Conservation (phyloP, 257 asterid genomes). For the Craterostigma plantagineum region DNA sequence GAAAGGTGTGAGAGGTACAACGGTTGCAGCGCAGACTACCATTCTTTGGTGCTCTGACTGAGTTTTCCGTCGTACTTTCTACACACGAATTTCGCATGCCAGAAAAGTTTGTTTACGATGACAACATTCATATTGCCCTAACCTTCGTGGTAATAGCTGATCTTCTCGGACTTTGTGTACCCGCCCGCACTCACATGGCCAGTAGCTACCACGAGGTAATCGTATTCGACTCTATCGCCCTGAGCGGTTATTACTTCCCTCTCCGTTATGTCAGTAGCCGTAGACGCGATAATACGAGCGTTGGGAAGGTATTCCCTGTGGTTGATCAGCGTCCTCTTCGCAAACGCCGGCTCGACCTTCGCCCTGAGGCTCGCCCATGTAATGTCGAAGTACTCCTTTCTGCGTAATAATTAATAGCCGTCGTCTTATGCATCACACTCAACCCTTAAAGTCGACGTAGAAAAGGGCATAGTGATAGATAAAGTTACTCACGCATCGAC, state of each 20-base stretch:
- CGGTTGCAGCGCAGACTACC: too few relatives aligned
- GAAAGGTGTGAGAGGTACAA: too few relatives aligned
- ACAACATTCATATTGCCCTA: not conserved
- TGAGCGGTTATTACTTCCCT: constrained; percentile 42
- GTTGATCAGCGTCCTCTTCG: constrained; percentile 43
- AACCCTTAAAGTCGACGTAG: too few relatives aligned
- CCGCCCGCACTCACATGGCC: constrained; percentile 37
- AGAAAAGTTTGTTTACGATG: too few relatives aligned
- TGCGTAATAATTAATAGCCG: too few relatives aligned
- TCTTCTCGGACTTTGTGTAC: constrained; percentile 30
- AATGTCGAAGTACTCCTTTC: constrained; percentile 76
- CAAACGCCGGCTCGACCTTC: constrained; percentile 74
- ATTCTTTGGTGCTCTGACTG: too few relatives aligned
- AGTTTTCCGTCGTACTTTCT: too few relatives aligned
- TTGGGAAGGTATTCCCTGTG: constrained; percentile 56
- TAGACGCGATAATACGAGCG: constrained; percentile 34
- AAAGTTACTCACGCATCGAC: constrained; percentile 47
- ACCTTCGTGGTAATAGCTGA: constrained; percentile 50
- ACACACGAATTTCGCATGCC: too few relatives aligned
- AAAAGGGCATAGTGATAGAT: not conserved
- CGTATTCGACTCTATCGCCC: constrained; percentile 37
- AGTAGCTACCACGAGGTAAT: constrained; percentile 80
- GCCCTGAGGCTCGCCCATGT: constrained; percentile 79
- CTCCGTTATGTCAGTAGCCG: constrained; percentile 42
- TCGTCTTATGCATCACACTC: too few relatives aligned